Evolutionary conservation across 352 stramenopile genomes (phyloP).

Genomic region (Phytophthora fragariae): DNA sequence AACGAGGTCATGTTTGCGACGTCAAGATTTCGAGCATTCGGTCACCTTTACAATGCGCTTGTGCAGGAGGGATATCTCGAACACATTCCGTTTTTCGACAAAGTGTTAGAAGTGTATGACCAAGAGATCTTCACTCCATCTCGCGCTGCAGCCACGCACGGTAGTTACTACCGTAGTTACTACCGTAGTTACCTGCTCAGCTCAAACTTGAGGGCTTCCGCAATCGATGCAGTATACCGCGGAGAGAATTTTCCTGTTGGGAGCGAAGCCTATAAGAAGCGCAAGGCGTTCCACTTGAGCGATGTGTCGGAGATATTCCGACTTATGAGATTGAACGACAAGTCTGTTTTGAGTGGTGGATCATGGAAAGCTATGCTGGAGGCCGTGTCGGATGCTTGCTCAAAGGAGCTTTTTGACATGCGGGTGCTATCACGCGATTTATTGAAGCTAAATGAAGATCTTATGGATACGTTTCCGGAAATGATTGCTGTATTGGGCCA

Average conservation of each 20-base stretch:
- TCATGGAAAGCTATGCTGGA: not conserved
- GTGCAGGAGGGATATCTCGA: constrained; percentile 17
- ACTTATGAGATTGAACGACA: not conserved
- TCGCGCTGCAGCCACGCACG: constrained; percentile 19
- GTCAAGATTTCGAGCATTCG: constrained; percentile 29
- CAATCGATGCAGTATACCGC: not conserved
- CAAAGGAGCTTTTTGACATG: constrained; percentile 30
- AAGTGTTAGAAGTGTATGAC: constrained; percentile 26
- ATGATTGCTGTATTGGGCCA: constrained; percentile 4
- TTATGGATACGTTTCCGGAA: constrained; percentile 34
- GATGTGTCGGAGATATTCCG: not conserved
- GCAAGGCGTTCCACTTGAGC: not conserved
- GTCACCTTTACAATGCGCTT: constrained; percentile 38
- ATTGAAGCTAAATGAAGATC: constrained; percentile 43
- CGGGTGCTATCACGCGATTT: constrained; percentile 42
- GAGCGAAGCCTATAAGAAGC: not conserved
- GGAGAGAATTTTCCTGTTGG: constrained; percentile 13
- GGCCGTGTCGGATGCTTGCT: constrained; percentile 7
- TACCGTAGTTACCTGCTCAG: constrained; percentile 30
- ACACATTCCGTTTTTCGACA: constrained; percentile 32
- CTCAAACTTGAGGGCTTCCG: not conserved
- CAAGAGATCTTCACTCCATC: constrained; percentile 36
- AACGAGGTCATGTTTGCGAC: constrained; percentile 26
- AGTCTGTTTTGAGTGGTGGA: not conserved
- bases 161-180: constrained; percentile 30